Base-by-base conservation (phyloP, 2,329 filamentous ascomycete species). In the Lasiodiplodia sp. region DNA sequence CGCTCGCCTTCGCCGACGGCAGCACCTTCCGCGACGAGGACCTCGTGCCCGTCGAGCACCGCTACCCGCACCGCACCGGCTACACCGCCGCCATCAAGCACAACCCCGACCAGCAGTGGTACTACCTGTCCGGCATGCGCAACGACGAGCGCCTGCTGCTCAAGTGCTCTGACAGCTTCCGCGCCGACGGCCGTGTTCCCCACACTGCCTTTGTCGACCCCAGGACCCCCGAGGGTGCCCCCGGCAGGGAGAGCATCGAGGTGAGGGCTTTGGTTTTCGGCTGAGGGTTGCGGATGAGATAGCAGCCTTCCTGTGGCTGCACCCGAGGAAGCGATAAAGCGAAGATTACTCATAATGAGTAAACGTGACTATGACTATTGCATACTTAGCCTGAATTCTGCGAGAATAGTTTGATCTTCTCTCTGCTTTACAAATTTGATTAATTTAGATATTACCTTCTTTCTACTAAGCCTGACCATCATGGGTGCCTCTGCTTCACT, bases 211-310 rank as follows among this genome's bases (percentile, higher is more conserved):
- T 97, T 79, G 83, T 86, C 49, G 91, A 97, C 77, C 90, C 92
- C 2, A 83, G 90, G 69, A 93, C 91, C 0, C 87, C 89, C 2
- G 81, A 85, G 21, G 91, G 90, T 56, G 92, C 91, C 4, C 88
- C 89, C 71, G 87, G 87, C 0, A 86, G 94, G 72, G 92, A 97
- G 83, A 97, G 93, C 77, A 97, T 97, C 77, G 94, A 97, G 80
- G 92, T 97, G 18, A 86, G 94, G 73, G 89, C 92, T 44, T 83
- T 97, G 78, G 91, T 97, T 0, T 97, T 97, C 84, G 92, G 91
- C 16, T 73, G 37, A 66, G 28, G 12, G 25, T 16, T 37, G 6
- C 11, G 23, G 2, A 34, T 34, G 40, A 44, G 40, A 18, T 6
- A 16, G n/a, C 40, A 16, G 7, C n/a, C 16, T 21, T n/a, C 18